These are phyloP conservation scores for Volvox carteri DNA, from an alignment of 163 green algal genomes.

Conservation along the genomic window DNA sequence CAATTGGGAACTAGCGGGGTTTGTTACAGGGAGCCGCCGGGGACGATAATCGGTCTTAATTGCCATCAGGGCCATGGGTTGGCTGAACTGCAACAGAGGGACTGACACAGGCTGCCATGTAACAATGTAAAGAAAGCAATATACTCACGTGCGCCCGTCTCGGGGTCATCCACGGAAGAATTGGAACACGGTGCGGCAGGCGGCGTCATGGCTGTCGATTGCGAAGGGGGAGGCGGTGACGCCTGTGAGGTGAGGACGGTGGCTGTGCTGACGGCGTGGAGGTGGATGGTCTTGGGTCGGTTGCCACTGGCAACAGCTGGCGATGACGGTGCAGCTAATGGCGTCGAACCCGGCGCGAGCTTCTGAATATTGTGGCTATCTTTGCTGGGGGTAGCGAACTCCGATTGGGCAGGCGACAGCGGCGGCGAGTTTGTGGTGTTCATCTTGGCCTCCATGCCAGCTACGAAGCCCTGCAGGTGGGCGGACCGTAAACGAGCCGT, in stretches of 20 bases:
- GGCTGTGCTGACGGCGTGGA: background rate
- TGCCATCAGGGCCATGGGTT: too few relatives aligned
- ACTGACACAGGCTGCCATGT: too few relatives aligned
- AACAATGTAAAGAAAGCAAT: too few relatives aligned
- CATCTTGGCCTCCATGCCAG: background rate
- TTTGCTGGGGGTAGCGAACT: too few relatives aligned
- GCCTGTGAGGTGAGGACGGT: background rate
- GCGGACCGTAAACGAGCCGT: background rate
- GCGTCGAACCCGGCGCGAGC: too few relatives aligned
- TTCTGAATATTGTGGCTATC: too few relatives aligned
- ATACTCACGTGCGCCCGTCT: background rate
- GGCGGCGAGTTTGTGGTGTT: background rate
- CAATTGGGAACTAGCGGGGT: too few relatives aligned
- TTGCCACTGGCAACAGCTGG: background rate
- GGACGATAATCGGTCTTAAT: too few relatives aligned
- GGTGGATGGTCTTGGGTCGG: background rate
- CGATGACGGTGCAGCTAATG: background rate
- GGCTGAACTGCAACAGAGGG: too few relatives aligned
- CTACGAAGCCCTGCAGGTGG: slow-evolving; percentile 5
- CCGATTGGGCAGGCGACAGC: background rate
- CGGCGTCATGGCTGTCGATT: background rate
- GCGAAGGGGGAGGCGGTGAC: background rate
- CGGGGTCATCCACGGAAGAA: background rate
- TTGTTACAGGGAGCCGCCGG: too few relatives aligned
- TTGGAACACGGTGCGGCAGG: background rate